Evolutionary conservation across 2,329 filamentous ascomycete species (phyloP).

Genomic region (Hypomyces perniciosus): DNA sequence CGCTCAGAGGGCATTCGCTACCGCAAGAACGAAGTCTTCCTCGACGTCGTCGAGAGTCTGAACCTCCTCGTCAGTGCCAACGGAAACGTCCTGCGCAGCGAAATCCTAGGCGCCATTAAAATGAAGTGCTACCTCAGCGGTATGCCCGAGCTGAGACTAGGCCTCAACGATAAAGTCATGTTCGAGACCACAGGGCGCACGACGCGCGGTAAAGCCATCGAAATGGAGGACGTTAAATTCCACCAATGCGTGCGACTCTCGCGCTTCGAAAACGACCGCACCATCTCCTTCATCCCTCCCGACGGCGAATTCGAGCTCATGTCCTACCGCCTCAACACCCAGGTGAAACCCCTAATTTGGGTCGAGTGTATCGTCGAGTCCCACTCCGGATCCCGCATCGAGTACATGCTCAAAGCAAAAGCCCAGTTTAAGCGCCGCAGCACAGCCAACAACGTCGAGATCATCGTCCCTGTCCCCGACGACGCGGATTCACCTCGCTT

Average conservation of each 20-base stretch:
- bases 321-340: conserved; percentile 97
- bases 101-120: conserved; percentile 95
- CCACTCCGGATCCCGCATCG: conserved; percentile 89
- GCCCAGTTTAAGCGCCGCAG: conserved; percentile 97
- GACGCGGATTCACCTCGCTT: conserved; percentile 95
- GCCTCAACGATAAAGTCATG: conserved; percentile 99
- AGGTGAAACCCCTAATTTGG: conserved; percentile 98
- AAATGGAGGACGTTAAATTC: conserved; percentile 99
- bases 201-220: conserved; percentile 91
- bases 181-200: conserved; percentile 95
- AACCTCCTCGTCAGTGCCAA: conserved; percentile 92
- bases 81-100: conserved; percentile 90
- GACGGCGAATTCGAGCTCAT: conserved; percentile 99
- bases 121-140: conserved; percentile 99
- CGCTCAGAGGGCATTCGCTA: conserved; percentile 96
- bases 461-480: conserved; percentile 92
- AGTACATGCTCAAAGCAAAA: conserved; percentile 98
- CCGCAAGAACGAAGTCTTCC: conserved; percentile 98
- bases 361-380: conserved; percentile 96
- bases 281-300: conserved; percentile 97
- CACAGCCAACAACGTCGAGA: conserved; percentile 98
- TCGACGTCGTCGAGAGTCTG: conserved; percentile 93
- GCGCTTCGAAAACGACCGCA: conserved; percentile 95
- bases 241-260: conserved; percentile 96
- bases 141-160: conserved; percentile 92